Evolutionary conservation across 176 grass and related monocot genomes (phyloP), one percentile per base, ranked within the genome.

Genomic region (Rhipidocladum racemiflorum): DNA sequence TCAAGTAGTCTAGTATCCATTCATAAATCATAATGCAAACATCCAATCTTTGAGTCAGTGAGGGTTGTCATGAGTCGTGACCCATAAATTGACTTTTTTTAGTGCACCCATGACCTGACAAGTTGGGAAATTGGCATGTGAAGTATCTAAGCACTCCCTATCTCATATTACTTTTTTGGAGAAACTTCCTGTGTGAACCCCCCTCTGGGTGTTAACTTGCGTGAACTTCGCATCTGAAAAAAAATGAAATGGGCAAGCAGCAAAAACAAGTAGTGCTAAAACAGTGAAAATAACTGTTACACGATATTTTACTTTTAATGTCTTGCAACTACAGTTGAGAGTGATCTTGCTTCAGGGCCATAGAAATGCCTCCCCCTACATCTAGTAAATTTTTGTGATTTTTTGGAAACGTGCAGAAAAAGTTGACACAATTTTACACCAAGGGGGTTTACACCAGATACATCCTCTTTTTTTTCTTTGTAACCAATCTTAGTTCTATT

Each of bases 1-100:
- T 77, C 35, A 74, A 73, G 21, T 77, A 65, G 10, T 70, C 38
- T 72, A 77, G 35, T 49, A 72, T 83, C 39, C 43, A 69, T 13
- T 60, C 25, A 56, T 69, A 35, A 69, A 8, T 60, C 25, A 56
- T 69, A 35, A 40, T 84, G 17, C 15, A 73, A 73, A 49, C 46
- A 73, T 73, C 46, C 28, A 10, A 51, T 76, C 23, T 36, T 36
- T 49, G 23, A 68, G 28, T 74, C 36, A 68, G 61, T 10, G 35
- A 84, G 15, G 61, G 11, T 57, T 57, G 48, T 54, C 43, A 0
- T 11, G 17, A 14, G 74, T 56, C 23, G 28, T 59, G 9, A 40
- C 27, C 38, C 74, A 77, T 77, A 27, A 46, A 4, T 60, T 60
- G 23, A 27, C 23, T 29, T 68, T 32, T 54, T 25, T 80, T 29